Evolutionary conservation across 2,329 filamentous ascomycete genomes (phyloP).

Genomic region (Trichoderma cornu-damae): DNA sequence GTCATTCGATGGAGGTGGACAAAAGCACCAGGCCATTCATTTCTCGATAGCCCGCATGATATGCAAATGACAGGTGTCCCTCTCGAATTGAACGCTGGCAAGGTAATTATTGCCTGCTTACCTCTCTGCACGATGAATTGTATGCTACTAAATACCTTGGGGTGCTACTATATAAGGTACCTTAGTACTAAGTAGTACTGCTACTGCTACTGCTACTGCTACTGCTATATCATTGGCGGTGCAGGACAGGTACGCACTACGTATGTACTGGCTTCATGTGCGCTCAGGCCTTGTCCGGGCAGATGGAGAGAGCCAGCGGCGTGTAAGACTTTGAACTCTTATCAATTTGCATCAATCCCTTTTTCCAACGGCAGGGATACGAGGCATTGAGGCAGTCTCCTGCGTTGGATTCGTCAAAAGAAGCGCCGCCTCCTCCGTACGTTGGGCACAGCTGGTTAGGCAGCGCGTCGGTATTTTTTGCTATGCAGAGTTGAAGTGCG

Average conservation of each 20-base stretch:
- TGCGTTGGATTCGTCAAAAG: too few relatives aligned
- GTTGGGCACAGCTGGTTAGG: slow-evolving; percentile 16
- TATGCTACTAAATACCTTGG: too few relatives aligned
- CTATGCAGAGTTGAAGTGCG: slow-evolving; percentile 3
- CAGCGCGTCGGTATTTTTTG: slow-evolving; percentile 1
- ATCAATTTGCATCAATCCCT: slow-evolving; percentile 14
- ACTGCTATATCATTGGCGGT: slow-evolving; percentile 2
- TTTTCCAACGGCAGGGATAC: too few relatives aligned
- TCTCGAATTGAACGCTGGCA: not conserved
- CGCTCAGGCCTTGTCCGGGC: not conserved
- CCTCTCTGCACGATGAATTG: slow-evolving; percentile 10
- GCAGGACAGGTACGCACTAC: too few relatives aligned
- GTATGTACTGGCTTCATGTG: too few relatives aligned
- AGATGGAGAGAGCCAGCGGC: not conserved
- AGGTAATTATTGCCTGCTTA: not conserved
- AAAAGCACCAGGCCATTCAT: not conserved
- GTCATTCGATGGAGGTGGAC: not conserved
- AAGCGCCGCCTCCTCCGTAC: too few relatives aligned
- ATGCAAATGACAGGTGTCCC: slow-evolving; percentile 3
- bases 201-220: too few relatives aligned
- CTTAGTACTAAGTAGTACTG: too few relatives aligned
- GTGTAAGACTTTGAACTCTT: not conserved
- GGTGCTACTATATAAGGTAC: too few relatives aligned
- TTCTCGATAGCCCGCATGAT: not conserved
- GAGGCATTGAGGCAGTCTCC: too few relatives aligned